Conservation (phyloP, 83 land plant species). For the Thuja plicata region DNA sequence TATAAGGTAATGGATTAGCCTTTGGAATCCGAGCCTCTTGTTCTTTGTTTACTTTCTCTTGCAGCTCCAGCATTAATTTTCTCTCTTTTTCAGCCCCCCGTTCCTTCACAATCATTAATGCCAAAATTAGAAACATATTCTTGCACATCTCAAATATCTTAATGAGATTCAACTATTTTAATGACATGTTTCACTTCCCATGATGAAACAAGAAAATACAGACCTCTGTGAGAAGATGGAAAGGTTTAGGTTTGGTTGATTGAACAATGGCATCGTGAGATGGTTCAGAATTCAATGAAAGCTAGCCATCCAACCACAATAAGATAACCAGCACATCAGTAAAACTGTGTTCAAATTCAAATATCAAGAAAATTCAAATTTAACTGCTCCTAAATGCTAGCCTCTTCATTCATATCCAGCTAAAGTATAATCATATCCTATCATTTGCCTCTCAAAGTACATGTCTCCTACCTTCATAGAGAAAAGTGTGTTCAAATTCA, state of each 20-base stretch:
- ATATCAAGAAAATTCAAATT: no score
- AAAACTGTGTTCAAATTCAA: conserved; percentile 2
- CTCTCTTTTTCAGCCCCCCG: conserved; percentile 80
- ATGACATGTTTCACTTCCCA: not conserved
- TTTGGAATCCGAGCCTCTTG: conserved; percentile 73
- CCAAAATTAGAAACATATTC: not conserved
- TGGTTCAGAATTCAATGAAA: conserved; percentile 60
- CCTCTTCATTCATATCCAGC: not conserved
- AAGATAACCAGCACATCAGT: not conserved
- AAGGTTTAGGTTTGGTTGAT: conserved; percentile 63
- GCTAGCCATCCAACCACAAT: conserved; percentile 23
- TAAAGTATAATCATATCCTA: not conserved
- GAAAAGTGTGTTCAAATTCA: not conserved
- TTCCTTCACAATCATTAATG: conserved; percentile 43
- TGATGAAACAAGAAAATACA: conserved; percentile 1
- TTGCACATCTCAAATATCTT: not conserved
- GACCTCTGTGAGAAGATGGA: conserved; percentile 81
- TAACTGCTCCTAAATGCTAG: not conserved
- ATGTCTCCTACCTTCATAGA: conserved; percentile 50
- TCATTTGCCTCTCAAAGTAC: not conserved
- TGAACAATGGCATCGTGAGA: conserved; percentile 20
- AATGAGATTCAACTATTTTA: not conserved
- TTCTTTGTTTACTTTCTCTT: conserved; percentile 65
- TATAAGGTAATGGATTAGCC: conserved; percentile 89
- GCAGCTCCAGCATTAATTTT: conserved; percentile 54